Evolutionary conservation across 2,329 filamentous ascomycete species (phyloP), one percentile per base, ranked within the genome.

Genomic region (Pestalotiopsis sp.): DNA sequence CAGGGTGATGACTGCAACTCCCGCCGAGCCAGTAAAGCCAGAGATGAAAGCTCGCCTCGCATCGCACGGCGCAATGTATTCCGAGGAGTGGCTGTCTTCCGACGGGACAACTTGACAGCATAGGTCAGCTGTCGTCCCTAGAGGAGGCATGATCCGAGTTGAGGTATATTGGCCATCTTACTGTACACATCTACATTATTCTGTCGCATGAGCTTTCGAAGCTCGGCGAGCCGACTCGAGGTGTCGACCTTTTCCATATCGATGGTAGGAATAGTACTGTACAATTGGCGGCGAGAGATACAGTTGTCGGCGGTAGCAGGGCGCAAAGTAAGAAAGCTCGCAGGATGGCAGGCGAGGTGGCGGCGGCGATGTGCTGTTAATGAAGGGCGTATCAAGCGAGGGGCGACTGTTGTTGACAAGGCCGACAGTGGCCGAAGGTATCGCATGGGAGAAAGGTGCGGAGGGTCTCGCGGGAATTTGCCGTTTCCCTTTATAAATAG

Each of bases 41-140:
- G 90, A 94, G 73, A 99, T 97, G 76, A 91, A 98, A 77, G 91
- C 93, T 84, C 96, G 91, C 73, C 96, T 90, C 69, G 88, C 94
- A 83, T 99, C 96, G 78, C 94, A 97, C n/a, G 91, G 90, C 64
- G 96, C 96, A 79, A 98, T 98, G 81, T 99, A 99, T 83, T 99
- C 96, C 73, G 95, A 98, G 73, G 95, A 93, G 79, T 99, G 96
- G 77, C 93, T 95, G 79, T 99, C 96, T 87, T 98, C 96, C 40
- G 95, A 98, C 0, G 96, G 96, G 6, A 98, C 88, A 77, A 99
- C 95, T 98, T 78, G 66, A 70, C 64, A 69, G 66, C 60, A 68
- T 63, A 65, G 66, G 71, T 76, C 68, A 77, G 73, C 68, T 68
- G 68, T 60, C 35, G 66, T 64, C 40, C 52, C 62, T 60, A 65